These are phyloP conservation scores for Globisporangium canariense DNA, from an alignment of 352 stramenopile genomes.

Conservation along the genomic window DNA sequence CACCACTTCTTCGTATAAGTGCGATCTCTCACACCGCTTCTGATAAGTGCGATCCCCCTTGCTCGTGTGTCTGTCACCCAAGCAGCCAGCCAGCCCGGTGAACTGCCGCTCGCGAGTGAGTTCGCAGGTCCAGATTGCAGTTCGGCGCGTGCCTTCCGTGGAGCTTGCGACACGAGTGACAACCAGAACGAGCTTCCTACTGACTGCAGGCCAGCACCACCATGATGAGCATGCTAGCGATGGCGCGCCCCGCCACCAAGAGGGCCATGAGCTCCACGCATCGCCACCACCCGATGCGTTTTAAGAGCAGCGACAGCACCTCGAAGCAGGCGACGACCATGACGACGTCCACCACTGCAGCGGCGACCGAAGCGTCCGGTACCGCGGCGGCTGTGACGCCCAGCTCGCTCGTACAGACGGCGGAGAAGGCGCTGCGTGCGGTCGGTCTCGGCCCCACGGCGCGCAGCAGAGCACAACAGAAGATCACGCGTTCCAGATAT, in stretches of 20 bases:
- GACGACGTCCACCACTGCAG: conserved; percentile 4
- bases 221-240: conserved; percentile 20
- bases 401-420: conserved; percentile 14
- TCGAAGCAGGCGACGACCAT: neutral
- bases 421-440: conserved; percentile 24
- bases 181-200: neutral
- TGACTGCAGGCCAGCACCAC: neutral
- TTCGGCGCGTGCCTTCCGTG: neutral
- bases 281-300: conserved; percentile 4
- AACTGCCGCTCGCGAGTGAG: too few relatives aligned
- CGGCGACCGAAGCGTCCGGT: neutral
- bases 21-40: too few relatives aligned
- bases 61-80: conserved; percentile 1
- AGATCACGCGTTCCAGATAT: conserved; percentile 16
- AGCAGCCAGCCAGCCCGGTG: neutral
- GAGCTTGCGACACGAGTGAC: neutral
- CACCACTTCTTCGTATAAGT: too few relatives aligned
- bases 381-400: neutral
- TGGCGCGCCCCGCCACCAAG: conserved; percentile 1
- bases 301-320: conserved; percentile 12
- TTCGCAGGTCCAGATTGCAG: conserved; percentile 4
- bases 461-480: conserved; percentile 24
- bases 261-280: neutral
- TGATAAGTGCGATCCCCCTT: too few relatives aligned
- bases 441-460: conserved; percentile 23